These are phyloP conservation scores for Quercus lobata DNA, from an alignment of 331 rosid species.

Conservation along the genomic window DNA sequence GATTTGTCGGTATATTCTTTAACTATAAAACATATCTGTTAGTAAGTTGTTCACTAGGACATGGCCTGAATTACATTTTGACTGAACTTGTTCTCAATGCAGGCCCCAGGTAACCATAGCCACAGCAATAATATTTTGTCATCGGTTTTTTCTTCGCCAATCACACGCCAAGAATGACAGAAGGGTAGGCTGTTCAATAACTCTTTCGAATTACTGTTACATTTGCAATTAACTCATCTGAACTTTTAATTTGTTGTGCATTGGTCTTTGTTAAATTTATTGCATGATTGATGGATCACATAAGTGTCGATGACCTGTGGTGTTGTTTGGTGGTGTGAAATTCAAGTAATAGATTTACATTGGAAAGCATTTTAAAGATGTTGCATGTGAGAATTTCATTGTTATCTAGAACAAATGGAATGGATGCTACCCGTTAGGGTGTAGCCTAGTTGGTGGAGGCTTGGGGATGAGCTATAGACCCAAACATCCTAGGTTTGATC, in stretches of 20 bases:
- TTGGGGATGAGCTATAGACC: too few relatives aligned
- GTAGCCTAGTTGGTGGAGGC: too few relatives aligned
- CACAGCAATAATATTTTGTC: constrained; percentile 95
- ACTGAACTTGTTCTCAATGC: constrained; percentile 28
- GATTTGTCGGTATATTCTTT: neutral
- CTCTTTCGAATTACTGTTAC: neutral
- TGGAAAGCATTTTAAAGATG: neutral
- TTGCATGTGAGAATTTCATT: neutral
- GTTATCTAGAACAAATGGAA: neutral
- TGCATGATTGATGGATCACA: neutral
- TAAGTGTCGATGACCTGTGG: neutral
- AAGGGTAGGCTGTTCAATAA: constrained; percentile 62
- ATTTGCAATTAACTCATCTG: constrained; percentile 5
- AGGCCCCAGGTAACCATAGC: constrained; percentile 99
- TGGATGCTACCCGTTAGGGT: neutral
- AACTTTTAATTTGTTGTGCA: neutral
- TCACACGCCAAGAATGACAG: constrained; percentile 96
- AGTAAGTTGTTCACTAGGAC: neutral
- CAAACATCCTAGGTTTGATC: too few relatives aligned
- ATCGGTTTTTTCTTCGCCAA: constrained; percentile 92
- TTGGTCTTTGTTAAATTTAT: neutral
- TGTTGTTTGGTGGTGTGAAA: neutral
- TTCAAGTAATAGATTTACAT: neutral
- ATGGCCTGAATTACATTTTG: neutral
- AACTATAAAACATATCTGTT: neutral